Conservation (phyloP, 192 early-diverging fungal genomes). For the Linnemannia hyalina region DNA sequence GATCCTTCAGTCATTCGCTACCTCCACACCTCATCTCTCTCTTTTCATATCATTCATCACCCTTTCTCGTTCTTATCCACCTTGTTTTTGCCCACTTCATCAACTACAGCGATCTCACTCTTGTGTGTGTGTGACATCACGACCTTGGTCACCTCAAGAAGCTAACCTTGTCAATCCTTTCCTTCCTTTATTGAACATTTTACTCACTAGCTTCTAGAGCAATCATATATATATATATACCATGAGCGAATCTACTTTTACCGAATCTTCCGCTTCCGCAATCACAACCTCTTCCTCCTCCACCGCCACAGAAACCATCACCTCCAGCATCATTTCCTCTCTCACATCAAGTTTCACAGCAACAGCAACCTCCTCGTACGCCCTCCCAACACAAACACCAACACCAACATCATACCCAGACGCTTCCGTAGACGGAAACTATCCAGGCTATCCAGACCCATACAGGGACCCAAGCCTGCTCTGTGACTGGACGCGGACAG, state of each 20-base stretch:
- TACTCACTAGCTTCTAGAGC: neutral
- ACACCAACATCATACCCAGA: constrained; percentile 2
- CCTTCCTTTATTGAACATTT: neutral
- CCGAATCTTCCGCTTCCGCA: constrained; percentile 1
- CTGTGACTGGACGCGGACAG: constrained; percentile 41
- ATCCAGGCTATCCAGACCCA: neutral
- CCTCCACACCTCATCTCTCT: neutral
- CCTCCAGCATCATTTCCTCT: constrained; percentile 15
- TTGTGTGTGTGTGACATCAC: neutral
- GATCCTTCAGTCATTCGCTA: neutral
- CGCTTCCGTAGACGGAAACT: neutral
- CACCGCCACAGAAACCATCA: constrained; percentile 17
- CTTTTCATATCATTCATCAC: neutral
- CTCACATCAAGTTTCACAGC: neutral
- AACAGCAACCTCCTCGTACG: neutral
- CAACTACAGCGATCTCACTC: neutral
- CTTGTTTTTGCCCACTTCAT: neutral
- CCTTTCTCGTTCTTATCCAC: neutral
- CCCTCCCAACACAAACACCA: neutral
- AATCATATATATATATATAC: neutral
- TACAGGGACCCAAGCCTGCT: constrained; percentile 7
- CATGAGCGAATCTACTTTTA: constrained; percentile 37
- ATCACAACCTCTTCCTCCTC: constrained; percentile 7
- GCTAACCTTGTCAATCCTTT: neutral
- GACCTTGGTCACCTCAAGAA: neutral